Evolutionary conservation across 2,329 filamentous ascomycete genomes (phyloP), one percentile per base, ranked within the genome.

Genomic region (Phialemoniopsis sp.): DNA sequence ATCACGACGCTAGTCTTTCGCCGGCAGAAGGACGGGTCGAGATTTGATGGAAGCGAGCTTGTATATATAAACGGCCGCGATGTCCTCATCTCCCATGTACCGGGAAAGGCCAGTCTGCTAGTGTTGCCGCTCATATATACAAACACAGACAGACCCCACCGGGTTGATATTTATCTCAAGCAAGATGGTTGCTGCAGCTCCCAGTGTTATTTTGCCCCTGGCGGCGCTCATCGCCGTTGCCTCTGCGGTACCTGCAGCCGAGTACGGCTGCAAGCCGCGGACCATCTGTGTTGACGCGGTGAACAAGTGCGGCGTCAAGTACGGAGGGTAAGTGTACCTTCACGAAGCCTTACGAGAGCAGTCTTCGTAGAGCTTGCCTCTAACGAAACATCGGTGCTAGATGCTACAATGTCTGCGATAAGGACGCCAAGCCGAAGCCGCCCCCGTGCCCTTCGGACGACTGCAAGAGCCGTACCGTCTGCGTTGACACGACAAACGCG

Each of bases 221-320:
- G 13, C 29, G 12, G 18, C 18, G 14, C 38, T 50, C 4, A 29
- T 46, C 8, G 41, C 37, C 30, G 12, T 39, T 14, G 37, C 37
- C 13, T 30, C 31, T 15, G 37, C 37, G n/a, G 31, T 32, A 13
- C 32, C 43, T 8, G 32, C 38, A 2, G 15, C n/a, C 21, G 18
- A 19, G 13, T 29, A 38, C 4, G 26, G 30, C 26, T 44, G 44
- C 31, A 14, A 41, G 4, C 30, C 43, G 5, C 42, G 18, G 15
- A 48, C 35, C 13, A 42, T 48, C 38, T 51, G 49, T 18, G 37
- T 48, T 12, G 49, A 51, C 19, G 37, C 34, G 10, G n/a, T 49
- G 35, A 49, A 36, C 42, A 8, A 38, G 1, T 49, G 47, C 15
- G 47, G 47, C 2, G 32, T 49, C 21, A 49, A 30, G 42, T 47